These are phyloP conservation scores for Hypoxylon intermedium DNA, from an alignment of 495 filamentous ascomycete species.

Conservation along the genomic window DNA sequence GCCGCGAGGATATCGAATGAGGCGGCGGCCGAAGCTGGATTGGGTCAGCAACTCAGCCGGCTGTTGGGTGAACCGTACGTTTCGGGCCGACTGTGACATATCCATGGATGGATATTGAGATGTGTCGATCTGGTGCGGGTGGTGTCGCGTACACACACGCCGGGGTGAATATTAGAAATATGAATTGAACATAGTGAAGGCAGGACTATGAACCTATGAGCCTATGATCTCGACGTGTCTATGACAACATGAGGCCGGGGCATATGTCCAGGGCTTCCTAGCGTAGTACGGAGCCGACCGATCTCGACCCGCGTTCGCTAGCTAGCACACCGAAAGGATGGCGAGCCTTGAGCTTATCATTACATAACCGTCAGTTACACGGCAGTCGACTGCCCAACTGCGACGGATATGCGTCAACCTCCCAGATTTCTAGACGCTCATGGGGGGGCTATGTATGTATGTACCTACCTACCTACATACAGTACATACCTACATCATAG, in stretches of 20 bases:
- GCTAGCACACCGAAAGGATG: constrained; percentile 5
- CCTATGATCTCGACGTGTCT: too few relatives aligned
- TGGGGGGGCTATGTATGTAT: too few relatives aligned
- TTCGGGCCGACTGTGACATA: constrained; percentile 10
- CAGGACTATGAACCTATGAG: not conserved
- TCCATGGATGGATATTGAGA: not conserved
- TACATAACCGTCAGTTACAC: constrained; percentile 28
- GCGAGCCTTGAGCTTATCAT: constrained; percentile 34
- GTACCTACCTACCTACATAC: too few relatives aligned
- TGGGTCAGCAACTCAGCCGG: not conserved
- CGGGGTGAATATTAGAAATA: constrained; percentile 9
- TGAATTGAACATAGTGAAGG: not conserved
- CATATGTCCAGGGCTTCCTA: constrained; percentile 22
- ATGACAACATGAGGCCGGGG: too few relatives aligned
- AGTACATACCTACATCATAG: too few relatives aligned
- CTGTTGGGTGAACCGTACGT: not conserved
- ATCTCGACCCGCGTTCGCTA: constrained; percentile 18
- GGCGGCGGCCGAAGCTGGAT: constrained; percentile 11
- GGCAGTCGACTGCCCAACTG: constrained; percentile 16
- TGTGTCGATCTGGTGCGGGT: constrained; percentile 7
- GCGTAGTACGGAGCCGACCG: constrained; percentile 8
- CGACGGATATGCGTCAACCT: constrained; percentile 16
- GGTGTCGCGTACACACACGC: constrained; percentile 4
- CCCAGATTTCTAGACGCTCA: not conserved
- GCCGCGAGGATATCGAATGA: not conserved